Evolutionary conservation across 176 grass and related monocot species (phyloP).

Genomic region (Raddia distichophylla): DNA sequence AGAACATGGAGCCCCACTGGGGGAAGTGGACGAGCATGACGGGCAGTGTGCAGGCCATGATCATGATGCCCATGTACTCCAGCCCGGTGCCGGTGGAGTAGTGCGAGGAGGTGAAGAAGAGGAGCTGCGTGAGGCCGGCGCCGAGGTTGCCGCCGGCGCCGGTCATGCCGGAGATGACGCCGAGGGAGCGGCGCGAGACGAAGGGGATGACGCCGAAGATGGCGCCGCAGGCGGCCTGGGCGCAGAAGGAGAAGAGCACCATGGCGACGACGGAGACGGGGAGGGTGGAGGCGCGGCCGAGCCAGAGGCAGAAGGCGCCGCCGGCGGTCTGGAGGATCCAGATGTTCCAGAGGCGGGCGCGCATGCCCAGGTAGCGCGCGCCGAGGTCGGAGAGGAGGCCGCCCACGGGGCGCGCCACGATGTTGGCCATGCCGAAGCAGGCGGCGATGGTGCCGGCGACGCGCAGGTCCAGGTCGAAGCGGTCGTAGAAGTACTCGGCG

Average conservation of each 20-base stretch:
- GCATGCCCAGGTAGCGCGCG: constrained; percentile 67
- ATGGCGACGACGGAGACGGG: constrained; percentile 63
- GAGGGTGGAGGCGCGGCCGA: constrained; percentile 49
- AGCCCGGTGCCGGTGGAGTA: constrained; percentile 64
- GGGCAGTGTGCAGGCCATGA: constrained; percentile 82
- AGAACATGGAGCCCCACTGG: constrained; percentile 85
- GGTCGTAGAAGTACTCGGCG: constrained; percentile 82
- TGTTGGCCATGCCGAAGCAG: constrained; percentile 91
- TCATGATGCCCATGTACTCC: constrained; percentile 82
- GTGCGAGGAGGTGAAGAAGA: constrained; percentile 76
- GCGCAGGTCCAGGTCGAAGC: constrained; percentile 75
- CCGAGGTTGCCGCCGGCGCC: constrained; percentile 80
- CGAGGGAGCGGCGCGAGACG: constrained; percentile 56
- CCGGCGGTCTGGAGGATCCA: constrained; percentile 91
- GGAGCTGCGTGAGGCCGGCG: constrained; percentile 75
- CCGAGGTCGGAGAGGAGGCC: constrained; percentile 68
- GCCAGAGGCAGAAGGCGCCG: constrained; percentile 76
- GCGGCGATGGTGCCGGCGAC: constrained; percentile 77
- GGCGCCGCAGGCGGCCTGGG: constrained; percentile 80
- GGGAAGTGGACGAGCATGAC: constrained; percentile 67
- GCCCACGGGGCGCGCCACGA: constrained; percentile 63
- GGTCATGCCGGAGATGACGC: constrained; percentile 70
- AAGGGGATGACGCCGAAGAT: constrained; percentile 78
- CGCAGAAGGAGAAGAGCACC: constrained; percentile 87
- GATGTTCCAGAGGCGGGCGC: constrained; percentile 80